Conservation (phyloP, 768 basidiomycete species). For the Omphalotus guepiniiformis region DNA sequence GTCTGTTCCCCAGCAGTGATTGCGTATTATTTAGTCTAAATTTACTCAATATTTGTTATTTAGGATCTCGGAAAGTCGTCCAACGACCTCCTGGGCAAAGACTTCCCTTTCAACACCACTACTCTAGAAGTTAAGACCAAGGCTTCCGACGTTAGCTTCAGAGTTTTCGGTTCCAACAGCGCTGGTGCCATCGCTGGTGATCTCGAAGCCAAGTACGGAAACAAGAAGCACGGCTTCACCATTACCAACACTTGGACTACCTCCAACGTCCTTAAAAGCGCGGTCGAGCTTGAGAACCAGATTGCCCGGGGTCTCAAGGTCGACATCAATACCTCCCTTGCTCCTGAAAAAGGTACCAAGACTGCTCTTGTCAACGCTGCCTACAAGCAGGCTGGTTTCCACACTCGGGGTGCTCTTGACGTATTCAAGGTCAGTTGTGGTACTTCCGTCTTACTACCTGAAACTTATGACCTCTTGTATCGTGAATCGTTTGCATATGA, state of each 20-base stretch:
- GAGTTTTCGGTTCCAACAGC: constrained; percentile 76
- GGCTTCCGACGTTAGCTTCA: constrained; percentile 89
- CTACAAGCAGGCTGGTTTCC: constrained; percentile 96
- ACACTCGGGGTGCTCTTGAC: constrained; percentile 88
- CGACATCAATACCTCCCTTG: constrained; percentile 77
- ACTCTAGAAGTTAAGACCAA: constrained; percentile 85
- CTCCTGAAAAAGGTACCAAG: constrained; percentile 86
- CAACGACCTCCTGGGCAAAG: constrained; percentile 89
- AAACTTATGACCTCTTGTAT: constrained; percentile 1
- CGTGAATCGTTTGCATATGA: constrained; percentile 1
- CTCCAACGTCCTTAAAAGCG: constrained; percentile 84
- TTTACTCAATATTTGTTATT: background rate
- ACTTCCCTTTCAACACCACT: constrained; percentile 77
- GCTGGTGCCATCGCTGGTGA: constrained; percentile 75
- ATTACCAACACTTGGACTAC: constrained; percentile 98
- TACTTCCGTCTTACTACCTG: background rate
- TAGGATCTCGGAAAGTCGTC: constrained; percentile 97
- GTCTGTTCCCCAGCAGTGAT: constrained; percentile 47
- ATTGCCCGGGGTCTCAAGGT: constrained; percentile 97
- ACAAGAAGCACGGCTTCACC: constrained; percentile 89
- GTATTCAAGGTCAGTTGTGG: constrained; percentile 76
- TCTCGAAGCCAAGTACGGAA: constrained; percentile 91
- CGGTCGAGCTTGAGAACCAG: constrained; percentile 94
- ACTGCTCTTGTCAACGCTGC: constrained; percentile 74
- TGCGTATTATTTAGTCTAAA: no score